These are phyloP conservation scores for Populus hybrid DNA, from an alignment of 441 rosid genomes.

Conservation along the genomic window DNA sequence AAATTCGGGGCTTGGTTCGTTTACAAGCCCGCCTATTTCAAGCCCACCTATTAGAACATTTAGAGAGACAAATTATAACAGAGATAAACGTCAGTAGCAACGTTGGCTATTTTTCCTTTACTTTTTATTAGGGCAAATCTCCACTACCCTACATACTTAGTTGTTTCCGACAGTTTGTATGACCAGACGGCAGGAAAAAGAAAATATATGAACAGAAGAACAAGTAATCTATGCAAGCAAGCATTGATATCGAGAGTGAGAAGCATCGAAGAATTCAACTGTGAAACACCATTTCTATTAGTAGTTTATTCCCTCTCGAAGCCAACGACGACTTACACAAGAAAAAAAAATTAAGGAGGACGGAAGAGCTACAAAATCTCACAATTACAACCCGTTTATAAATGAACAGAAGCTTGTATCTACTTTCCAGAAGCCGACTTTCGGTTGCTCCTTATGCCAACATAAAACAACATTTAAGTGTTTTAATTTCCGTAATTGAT, in stretches of 20 bases:
- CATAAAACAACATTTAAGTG: constrained; percentile 12
- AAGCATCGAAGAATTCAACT: background rate
- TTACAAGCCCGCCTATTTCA: too few species aligned
- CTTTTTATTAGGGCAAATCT: background rate
- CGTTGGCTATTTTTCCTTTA: background rate
- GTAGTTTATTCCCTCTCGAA: constrained; percentile 23
- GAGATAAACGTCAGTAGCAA: too few species aligned
- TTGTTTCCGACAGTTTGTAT: background rate
- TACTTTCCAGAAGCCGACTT: constrained; percentile 19
- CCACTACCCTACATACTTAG: background rate
- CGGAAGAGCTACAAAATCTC: constrained; percentile 7
- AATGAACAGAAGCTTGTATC: constrained; percentile 11
- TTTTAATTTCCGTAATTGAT: constrained; percentile 15
- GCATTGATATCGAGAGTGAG: background rate
- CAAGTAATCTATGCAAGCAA: background rate
- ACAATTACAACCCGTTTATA: constrained; percentile 29
- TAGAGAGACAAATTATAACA: too few species aligned
- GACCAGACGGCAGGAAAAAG: too few species aligned
- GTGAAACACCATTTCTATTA: constrained; percentile 9
- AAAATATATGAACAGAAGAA: too few species aligned
- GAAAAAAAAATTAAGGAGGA: background rate
- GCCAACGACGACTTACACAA: constrained; percentile 3
- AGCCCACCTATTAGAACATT: too few species aligned
- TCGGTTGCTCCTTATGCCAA: constrained; percentile 9
- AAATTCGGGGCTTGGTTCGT: too few species aligned